Evolutionary conservation across 2,329 filamentous ascomycete genomes (phyloP).

Genomic region (Neonectria coccinea): DNA sequence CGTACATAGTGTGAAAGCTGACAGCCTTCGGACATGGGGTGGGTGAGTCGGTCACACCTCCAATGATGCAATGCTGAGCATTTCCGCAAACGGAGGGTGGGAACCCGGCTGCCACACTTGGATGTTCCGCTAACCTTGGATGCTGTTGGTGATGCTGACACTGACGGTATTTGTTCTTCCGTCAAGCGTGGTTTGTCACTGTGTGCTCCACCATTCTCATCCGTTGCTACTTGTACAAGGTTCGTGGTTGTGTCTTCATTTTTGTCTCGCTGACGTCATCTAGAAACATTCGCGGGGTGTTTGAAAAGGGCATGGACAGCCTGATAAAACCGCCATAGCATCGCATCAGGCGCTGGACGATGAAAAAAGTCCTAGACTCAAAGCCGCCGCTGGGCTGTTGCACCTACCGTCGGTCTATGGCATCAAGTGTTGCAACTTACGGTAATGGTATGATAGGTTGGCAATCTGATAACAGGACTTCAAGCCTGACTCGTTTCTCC

Average conservation of each 20-base stretch:
- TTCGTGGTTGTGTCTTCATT: not conserved
- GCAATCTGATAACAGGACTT: not conserved
- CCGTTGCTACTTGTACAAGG: not conserved
- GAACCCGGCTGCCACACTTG: not conserved
- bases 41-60: conserved; percentile 9
- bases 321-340: not conserved
- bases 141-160: not conserved
- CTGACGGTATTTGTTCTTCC: not conserved
- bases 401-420: not conserved
- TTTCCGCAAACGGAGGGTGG: conserved; percentile 14
- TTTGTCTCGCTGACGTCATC: not conserved
- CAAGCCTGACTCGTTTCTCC: not conserved
- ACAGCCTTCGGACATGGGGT: not conserved
- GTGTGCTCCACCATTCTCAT: not conserved
- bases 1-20: not conserved
- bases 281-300: not conserved
- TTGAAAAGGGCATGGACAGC: not conserved
- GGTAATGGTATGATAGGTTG: not conserved
- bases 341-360: not conserved
- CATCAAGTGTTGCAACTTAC: not conserved
- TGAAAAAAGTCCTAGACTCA: too few species aligned
- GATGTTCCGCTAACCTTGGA: not conserved
- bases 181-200: not conserved
- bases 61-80: conserved; percentile 13
- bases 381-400: not conserved